phyloP scores from a whole-genome alignment of 257 asterid genomes.

The Echites panduratus region DNA sequence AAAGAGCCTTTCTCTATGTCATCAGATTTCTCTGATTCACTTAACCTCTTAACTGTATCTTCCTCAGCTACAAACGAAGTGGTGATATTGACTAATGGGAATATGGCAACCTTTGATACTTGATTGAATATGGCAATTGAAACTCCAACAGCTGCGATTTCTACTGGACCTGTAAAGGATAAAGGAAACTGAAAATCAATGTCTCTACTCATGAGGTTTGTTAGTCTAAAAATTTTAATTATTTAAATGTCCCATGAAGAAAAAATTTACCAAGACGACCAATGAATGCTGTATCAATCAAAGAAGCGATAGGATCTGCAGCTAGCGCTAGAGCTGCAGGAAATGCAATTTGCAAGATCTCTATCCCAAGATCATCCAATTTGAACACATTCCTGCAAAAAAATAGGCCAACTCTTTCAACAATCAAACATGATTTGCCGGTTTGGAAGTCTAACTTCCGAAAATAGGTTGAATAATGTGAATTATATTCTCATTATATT shows the following conservation, averaged over 20 bases:
- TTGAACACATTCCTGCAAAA: constrained; percentile 50
- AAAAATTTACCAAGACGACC: constrained; percentile 68
- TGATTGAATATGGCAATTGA: constrained; percentile 83
- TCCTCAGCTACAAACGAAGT: constrained; percentile 97
- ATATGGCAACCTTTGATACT: constrained; percentile 78
- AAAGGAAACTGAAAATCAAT: too few species aligned
- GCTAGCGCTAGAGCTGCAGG: constrained; percentile 97
- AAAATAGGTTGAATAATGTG: neutral
- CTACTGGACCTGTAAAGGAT: constrained; percentile 53
- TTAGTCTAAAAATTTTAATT: too few species aligned
- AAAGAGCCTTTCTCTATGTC: constrained; percentile 25
- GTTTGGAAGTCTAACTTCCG: neutral
- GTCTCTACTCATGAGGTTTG: too few species aligned
- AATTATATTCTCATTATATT: neutral
- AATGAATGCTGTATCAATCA: constrained; percentile 78
- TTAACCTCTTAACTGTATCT: constrained; percentile 49
- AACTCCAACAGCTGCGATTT: constrained; percentile 88
- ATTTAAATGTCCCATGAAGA: too few species aligned
- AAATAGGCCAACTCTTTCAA: too few species aligned
- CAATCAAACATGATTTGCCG: too few species aligned
- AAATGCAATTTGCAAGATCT: constrained; percentile 61
- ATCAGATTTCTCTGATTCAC: constrained; percentile 14
- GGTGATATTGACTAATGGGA: constrained; percentile 90
- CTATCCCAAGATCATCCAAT: constrained; percentile 68
- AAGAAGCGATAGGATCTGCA: constrained; percentile 92